Percentiles rank a stretch among this genome's conserved stretches.
phyloP scores from a whole-genome alignment of 1,139 yeast genomes.

The Geotrichum macrosporum region DNA sequence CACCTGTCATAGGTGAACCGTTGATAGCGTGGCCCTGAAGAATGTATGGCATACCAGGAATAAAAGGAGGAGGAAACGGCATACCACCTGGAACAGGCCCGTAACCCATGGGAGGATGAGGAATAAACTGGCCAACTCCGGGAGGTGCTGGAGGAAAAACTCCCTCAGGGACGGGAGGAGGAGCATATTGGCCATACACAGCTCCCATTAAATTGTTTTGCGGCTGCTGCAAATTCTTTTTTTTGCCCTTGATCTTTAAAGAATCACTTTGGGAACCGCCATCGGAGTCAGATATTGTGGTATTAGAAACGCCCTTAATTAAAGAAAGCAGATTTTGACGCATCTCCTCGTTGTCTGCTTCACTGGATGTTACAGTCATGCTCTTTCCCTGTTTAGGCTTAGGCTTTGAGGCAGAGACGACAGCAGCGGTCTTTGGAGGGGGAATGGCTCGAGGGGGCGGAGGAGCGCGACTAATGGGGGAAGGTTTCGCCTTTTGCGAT shows the following conservation, averaged over 20 bases:
- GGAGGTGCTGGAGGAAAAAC: conserved; percentile 29
- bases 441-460: conserved; percentile 3
- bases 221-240: conserved; percentile 31
- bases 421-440: conserved; percentile 14
- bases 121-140: conserved; percentile 17
- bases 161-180: conserved; percentile 34
- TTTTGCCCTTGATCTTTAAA: conserved; percentile 36
- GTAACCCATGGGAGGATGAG: conserved; percentile 29
- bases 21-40: conserved; percentile 23
- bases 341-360: conserved; percentile 25
- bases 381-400: conserved; percentile 11
- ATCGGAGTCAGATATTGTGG: conserved; percentile 24
- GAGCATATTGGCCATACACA: conserved; percentile 37
- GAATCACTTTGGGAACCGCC: conserved; percentile 25
- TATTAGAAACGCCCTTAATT: conserved; percentile 36
- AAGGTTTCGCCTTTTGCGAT: background rate
- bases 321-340: conserved; percentile 43
- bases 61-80: conserved; percentile 22
- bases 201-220: conserved; percentile 47
- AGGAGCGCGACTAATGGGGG: background rate
- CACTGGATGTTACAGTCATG: conserved; percentile 6
- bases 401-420: conserved; percentile 16
- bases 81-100: conserved; percentile 22
- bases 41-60: conserved; percentile 20
- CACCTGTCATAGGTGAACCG: conserved; percentile 24